Conservation (phyloP, 148 eudicot genomes). For the Camellia japonica region DNA sequence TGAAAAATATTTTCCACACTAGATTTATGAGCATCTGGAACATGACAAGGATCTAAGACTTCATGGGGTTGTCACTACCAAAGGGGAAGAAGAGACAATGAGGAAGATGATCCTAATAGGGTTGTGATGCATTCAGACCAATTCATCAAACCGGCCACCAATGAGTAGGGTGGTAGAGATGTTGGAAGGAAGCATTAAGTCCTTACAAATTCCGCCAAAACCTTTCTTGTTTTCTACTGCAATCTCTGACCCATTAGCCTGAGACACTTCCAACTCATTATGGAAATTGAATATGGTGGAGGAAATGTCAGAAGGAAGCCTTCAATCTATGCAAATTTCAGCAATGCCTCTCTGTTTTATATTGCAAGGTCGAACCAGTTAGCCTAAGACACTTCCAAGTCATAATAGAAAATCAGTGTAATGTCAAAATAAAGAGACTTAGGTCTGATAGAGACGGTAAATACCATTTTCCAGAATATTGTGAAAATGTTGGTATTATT, state of each 20-base stretch:
- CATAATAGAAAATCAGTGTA: too few relatives aligned
- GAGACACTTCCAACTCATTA: background rate
- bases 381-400: too few relatives aligned
- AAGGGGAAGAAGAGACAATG: conserved; percentile 17
- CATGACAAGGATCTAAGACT: background rate
- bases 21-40: conserved; percentile 35
- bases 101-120: conserved; percentile 44
- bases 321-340: background rate
- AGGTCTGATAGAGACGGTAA: too few relatives aligned
- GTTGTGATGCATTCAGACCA: conserved; percentile 46
- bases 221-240: conserved; percentile 22
- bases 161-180: conserved; percentile 40
- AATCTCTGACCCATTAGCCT: background rate
- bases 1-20: conserved; percentile 17
- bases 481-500: too few relatives aligned
- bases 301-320: background rate
- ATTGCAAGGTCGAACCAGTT: too few relatives aligned
- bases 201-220: conserved; percentile 32
- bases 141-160: conserved; percentile 32
- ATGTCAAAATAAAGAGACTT: too few relatives aligned
- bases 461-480: too few relatives aligned
- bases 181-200: conserved; percentile 33
- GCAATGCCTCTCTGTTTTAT: too few relatives aligned
- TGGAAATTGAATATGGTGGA: background rate
- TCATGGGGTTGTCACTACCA: background rate